Base-by-base conservation (phyloP, 75 land plant genomes). In the Cunninghamia lanceolata region DNA sequence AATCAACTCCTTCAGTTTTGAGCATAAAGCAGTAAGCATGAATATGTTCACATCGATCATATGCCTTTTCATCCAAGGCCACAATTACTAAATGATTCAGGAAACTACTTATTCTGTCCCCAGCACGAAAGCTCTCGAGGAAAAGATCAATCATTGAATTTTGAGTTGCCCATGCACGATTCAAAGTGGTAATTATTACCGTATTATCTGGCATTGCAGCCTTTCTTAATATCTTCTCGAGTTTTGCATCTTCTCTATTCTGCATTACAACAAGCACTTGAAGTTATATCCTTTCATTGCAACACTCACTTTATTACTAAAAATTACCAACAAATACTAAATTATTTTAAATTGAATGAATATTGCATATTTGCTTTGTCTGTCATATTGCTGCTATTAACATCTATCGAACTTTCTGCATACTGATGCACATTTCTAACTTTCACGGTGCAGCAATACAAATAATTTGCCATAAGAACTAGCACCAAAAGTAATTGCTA, bases 171-270 rank as follows among this genome's bases (percentile, higher is more conserved):
- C 98, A 96, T 82, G 98, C 98, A 63, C 90, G 88, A 87, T 95
- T 96, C 59, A 96, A 53, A n/a, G 96, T 95, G 3, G 98, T 96
- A 73, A 96, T 87, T 36, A 96, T 95, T n/a, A 95, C 93, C 25
- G 98, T 94, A 25, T 89, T 90, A 75, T 92, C 89, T 38, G 87
- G 85, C 89, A 86, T 94, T 14, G 94, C 92, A 46, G 96, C 93
- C 79, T 82, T 83, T 87, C 87, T 90, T 80, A 95, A 85, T 21
- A 95, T 87, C 28, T 53, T 87, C 82, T 91, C 88, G 53, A 95
- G 90, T 30, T 79, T 82, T 34, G 45, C 43, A 70, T 81, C 83
- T 83, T 88, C 93, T n/a, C 50, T 87, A 8, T 84, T 88, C 95
- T 93, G 73, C 81, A 85, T 28, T 43, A 14, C 30, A 45, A 80